These are phyloP conservation scores for Psilocybe subaeruginosa DNA, from an alignment of 768 basidiomycete genomes.

Conservation along the genomic window DNA sequence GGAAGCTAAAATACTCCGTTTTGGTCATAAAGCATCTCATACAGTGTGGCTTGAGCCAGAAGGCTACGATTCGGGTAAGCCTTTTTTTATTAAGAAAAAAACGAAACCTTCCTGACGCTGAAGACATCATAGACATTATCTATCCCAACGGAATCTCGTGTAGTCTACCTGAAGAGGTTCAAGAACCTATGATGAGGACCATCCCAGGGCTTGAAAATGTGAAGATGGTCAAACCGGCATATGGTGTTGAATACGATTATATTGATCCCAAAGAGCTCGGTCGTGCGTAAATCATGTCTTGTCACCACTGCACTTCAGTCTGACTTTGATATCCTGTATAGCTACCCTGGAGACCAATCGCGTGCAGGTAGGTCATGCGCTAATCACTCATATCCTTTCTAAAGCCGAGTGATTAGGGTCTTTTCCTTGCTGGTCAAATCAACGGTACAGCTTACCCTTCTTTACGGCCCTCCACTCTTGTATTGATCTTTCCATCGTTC, in stretches of 20 bases:
- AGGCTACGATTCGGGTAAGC: slow-evolving; percentile 81
- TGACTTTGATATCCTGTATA: slow-evolving; percentile 36
- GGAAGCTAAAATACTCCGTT: slow-evolving; percentile 84
- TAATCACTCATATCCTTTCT: neutral
- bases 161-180: slow-evolving; percentile 85
- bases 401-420: slow-evolving; percentile 47
- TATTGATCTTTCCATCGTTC: neutral
- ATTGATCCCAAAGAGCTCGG: slow-evolving; percentile 83
- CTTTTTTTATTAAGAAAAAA: neutral
- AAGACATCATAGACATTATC: slow-evolving; percentile 60
- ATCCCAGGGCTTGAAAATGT: slow-evolving; percentile 86
- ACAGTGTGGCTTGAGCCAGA: slow-evolving; percentile 91
- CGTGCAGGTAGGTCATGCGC: slow-evolving; percentile 51
- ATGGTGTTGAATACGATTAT: slow-evolving; percentile 93
- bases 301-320: neutral
- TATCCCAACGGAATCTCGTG: slow-evolving; percentile 92
- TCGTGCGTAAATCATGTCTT: slow-evolving; percentile 44
- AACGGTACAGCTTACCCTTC: slow-evolving; percentile 54
- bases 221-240: slow-evolving; percentile 82
- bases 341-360: slow-evolving; percentile 87
- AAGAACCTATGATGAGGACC: slow-evolving; percentile 82
- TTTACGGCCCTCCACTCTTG: neutral
- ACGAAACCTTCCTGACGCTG: neutral
- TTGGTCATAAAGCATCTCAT: slow-evolving; percentile 71
- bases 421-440: slow-evolving; percentile 91